A percentile compares a stretch with the other conserved stretches of the same genome.
These are phyloP conservation scores for Aspergillus luchuensis DNA, from an alignment of 2,329 filamentous ascomycete species.

Conservation along the genomic window DNA sequence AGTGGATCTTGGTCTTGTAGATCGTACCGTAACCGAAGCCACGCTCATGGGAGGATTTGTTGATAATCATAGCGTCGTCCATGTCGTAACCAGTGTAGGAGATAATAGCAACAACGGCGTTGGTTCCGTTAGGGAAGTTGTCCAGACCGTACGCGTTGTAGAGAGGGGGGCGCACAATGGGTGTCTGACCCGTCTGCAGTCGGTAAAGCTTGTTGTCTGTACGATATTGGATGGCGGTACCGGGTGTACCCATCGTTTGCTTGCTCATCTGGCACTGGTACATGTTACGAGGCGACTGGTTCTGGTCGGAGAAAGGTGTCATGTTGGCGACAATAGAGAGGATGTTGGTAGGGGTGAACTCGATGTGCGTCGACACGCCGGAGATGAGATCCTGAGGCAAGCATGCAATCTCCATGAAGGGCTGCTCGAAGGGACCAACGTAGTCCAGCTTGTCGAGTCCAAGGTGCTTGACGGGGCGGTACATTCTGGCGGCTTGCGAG, in stretches of 20 bases:
- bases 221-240: constrained; percentile 77
- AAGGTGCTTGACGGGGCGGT: constrained; percentile 88
- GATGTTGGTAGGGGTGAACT: constrained; percentile 93
- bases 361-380: constrained; percentile 90
- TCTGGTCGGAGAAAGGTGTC: constrained; percentile 98
- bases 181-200: constrained; percentile 92
- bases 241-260: constrained; percentile 97
- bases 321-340: constrained; percentile 97
- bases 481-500: constrained; percentile 81
- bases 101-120: constrained; percentile 94
- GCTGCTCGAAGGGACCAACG: constrained; percentile 92
- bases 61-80: constrained; percentile 99
- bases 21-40: constrained; percentile 95
- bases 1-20: constrained; percentile 95
- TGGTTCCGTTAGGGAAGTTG: constrained; percentile 96
- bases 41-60: constrained; percentile 93
- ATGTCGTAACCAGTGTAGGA: constrained; percentile 99
- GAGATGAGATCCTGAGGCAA: constrained; percentile 83
- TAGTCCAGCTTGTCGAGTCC: constrained; percentile 82
- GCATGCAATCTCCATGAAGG: constrained; percentile 96
- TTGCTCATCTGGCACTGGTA: constrained; percentile 99
- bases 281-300: constrained; percentile 98
- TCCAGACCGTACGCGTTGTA: constrained; percentile 97
- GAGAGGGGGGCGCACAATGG: constrained; percentile 84
- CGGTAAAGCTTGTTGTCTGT: constrained; percentile 98